Conservation (phyloP, 1,284 basidiomycete species). For the Tilletia caries region DNA sequence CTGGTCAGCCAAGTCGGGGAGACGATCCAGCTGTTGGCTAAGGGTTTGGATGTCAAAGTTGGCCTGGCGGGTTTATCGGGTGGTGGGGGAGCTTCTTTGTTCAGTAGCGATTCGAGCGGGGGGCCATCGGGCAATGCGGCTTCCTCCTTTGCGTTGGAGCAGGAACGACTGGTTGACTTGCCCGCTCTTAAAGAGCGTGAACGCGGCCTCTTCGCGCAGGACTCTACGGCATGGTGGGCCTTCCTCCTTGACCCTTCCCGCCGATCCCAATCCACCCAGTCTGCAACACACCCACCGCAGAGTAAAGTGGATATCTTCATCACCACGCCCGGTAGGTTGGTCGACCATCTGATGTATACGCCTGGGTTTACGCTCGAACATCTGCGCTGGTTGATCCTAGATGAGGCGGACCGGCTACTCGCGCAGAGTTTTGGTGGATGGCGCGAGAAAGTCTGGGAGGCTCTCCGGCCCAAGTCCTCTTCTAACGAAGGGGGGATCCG, state of each 20-base stretch:
- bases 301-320: constrained; percentile 84
- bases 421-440: constrained; percentile 95
- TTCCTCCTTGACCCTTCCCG: neutral
- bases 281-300: neutral
- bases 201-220: neutral
- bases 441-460: constrained; percentile 48
- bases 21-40: constrained; percentile 71
- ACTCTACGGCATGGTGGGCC: neutral
- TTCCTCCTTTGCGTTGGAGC: constrained; percentile 51
- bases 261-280: neutral
- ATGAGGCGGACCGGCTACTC: constrained; percentile 92
- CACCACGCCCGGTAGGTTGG: constrained; percentile 88
- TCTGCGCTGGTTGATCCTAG: constrained; percentile 89
- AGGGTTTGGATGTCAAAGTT: constrained; percentile 82
- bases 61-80: constrained; percentile 25
- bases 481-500: neutral
- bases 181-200: neutral
- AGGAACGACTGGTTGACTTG: constrained; percentile 32
- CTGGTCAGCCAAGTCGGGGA: constrained; percentile 89
- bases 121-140: constrained; percentile 29
- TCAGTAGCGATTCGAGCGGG: neutral
- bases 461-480: constrained; percentile 11
- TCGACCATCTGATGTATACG: constrained; percentile 85
- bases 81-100: neutral
- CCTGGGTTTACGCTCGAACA: constrained; percentile 85